A percentile compares a stretch with the other conserved stretches of the same genome.
Conservation (phyloP, 2,329 filamentous ascomycete genomes). For the Aspergillus versicolor region DNA sequence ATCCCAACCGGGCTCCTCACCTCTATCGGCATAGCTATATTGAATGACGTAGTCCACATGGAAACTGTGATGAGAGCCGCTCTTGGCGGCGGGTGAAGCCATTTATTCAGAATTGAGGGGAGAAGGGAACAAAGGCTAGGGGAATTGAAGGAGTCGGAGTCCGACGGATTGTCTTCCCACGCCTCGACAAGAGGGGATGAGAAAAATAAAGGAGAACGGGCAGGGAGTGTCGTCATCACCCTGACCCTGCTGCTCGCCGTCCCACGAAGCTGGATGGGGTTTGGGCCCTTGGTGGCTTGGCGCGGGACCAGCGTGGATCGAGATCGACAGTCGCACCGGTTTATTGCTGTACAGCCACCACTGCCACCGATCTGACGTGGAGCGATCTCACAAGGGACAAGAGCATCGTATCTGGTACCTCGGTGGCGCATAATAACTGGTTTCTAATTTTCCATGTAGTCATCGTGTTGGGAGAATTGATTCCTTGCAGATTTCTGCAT, state of each 20-base stretch:
- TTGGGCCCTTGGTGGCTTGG: not conserved
- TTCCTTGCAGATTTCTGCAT: too few relatives aligned
- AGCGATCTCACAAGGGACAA: too few relatives aligned
- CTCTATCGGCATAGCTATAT: conserved; percentile 68
- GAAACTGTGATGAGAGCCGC: conserved; percentile 52
- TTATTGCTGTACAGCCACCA: not conserved
- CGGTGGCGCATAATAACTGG: too few relatives aligned
- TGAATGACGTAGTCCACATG: conserved; percentile 88
- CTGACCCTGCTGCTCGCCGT: not conserved
- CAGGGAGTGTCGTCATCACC: not conserved
- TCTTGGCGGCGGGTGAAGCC: conserved; percentile 28
- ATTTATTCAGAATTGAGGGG: conserved; percentile 17
- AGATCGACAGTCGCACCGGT: not conserved
- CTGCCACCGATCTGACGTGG: not conserved
- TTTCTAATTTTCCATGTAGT: too few relatives aligned
- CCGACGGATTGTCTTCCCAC: not conserved
- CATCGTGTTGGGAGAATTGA: too few relatives aligned
- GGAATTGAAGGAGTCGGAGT: not conserved
- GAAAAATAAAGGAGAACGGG: not conserved
- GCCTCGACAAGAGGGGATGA: not conserved
- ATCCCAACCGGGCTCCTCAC: conserved; percentile 44
- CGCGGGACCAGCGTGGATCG: not conserved
- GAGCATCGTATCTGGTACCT: too few relatives aligned
- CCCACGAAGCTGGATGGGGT: not conserved
- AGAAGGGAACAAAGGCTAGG: not conserved